Evolutionary conservation across 2,329 filamentous ascomycete genomes (phyloP), one percentile per base, ranked within the genome.

Genomic region (Fusarium chlamydosporum): DNA sequence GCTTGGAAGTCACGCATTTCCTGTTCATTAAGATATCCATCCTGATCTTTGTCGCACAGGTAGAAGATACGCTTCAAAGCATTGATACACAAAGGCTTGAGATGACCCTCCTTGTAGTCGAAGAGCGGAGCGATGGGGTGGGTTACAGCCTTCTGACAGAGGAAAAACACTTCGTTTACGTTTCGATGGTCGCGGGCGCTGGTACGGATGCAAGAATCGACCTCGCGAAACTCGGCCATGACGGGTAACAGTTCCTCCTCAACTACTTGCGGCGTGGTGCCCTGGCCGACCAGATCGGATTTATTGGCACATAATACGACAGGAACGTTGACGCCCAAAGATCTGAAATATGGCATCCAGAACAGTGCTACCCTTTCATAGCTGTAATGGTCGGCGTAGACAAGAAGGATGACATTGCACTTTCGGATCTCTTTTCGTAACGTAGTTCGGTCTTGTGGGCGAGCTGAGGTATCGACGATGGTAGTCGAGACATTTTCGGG

Each of bases 331-430:
- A 99, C 96, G n/a, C 96, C 96, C 38, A 99, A 87, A 6, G 94
- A 97, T 65, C 96, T 92, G 77, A 99, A 98, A 80, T 97, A 96
- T 12, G 96, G 96, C 88, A 99, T 92, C 96, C 96, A 99, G 80
- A 98, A 99, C 45, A 99, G 85, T 5, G 95, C 96, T 5, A 99
- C 94, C 37, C 96, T 87, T 78, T 99, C 96, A 82, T 98, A 99
- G 85, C 94, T 98, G 83, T 99, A 99, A 81, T 98, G 95, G 79
- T 99, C 96, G 71, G 94, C 94, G 80, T 99, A 99, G 56, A 99
- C 94, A 42, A 99, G 88, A 18, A 98, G 86, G 69, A 99, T 98
- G 71, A 97, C 95, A 78, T 97, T 99, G 76, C 92, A 96, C 79
- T 97, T 97, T 69, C 96, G 90, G 66, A 99, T 94, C 82, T 98